Base-by-base conservation (phyloP, 2,329 filamentous ascomycete species). In the Amylocarpus encephaloides region DNA sequence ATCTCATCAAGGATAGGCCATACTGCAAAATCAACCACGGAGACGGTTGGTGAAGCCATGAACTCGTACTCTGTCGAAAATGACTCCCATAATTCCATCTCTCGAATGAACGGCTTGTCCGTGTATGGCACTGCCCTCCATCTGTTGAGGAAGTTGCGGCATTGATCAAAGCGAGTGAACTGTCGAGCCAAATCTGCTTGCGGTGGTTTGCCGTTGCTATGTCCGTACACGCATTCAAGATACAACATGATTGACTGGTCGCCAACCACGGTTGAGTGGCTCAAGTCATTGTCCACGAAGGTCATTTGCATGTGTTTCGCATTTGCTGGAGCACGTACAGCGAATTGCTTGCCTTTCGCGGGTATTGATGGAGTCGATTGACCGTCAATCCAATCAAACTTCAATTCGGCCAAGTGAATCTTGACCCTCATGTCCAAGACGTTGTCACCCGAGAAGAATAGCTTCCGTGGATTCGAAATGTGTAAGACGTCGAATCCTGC, bases 401-500 rank as follows among this genome's bases (percentile, higher is more conserved):
- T 71, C 11, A 72, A 65, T 54, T 78, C 74, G 0, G 71, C 68
- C 29, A 81, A 64, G 67, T 78, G 74, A 10, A 81, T 56, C 53
- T 68, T 67, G 1, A 83, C 67, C 2, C 75, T 69, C 63, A 71
- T 63, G 48, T 82, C 78, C 5, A 70, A 67, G 3, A 78, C 59
- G 0, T 58, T 29, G 49, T 82, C 77, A 0, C 65, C 61, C 1
- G 74, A 75, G 3, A 71, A 58, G 59, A 78, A 81, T 43, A 82
- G 67, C 13, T 64, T 65, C 40, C 56, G 54, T 10, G 43, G 49
- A 35, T 62, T 65, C 1, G 57, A 62, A 6, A 84, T 77, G 62
- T 93, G 84, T 51, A 93, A 68, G 5, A 95, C 88, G 62, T 98
- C 87, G 56, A 90, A 95, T 0, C 93, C 93, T 0, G 63, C 59